Percentiles rank a stretch among this genome's conserved stretches.
Evolutionary conservation across 192 early-diverging fungal genomes (phyloP).

Genomic region (Dissophora ornata): DNA sequence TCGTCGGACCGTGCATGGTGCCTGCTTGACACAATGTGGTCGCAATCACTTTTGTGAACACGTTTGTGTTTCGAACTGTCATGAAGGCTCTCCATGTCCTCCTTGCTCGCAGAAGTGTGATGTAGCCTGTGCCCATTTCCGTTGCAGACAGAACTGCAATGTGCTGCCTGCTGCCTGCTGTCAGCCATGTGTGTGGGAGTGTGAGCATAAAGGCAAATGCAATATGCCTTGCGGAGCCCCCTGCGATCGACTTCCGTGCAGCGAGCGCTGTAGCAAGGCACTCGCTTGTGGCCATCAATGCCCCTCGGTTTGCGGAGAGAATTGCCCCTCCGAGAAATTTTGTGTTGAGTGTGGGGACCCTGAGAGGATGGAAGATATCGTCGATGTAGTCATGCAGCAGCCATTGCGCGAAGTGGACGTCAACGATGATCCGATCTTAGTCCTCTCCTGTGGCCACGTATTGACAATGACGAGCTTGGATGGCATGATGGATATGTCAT

Average conservation of each 20-base stretch:
- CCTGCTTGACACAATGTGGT: conserved; percentile 55
- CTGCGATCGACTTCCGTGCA: conserved; percentile 69
- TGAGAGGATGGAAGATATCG: conserved; percentile 18
- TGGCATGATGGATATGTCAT: conserved; percentile 54
- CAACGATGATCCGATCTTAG: conserved; percentile 58
- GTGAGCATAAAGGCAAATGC: conserved; percentile 62
- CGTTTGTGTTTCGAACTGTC: conserved; percentile 16
- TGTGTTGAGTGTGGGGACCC: conserved; percentile 53
- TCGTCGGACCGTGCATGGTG: conserved; percentile 20
- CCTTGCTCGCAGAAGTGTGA: conserved; percentile 47
- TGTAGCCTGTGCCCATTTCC: conserved; percentile 52
- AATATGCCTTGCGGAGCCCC: conserved; percentile 64
- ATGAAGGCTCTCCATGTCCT: conserved; percentile 45
- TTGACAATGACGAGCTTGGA: conserved; percentile 66
- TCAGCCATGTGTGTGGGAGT: conserved; percentile 62
- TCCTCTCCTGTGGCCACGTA: conserved; percentile 62
- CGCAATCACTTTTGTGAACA: conserved; percentile 51
- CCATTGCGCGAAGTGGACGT: conserved; percentile 56
- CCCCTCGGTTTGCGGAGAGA: conserved; percentile 61
- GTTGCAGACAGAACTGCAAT: conserved; percentile 53
- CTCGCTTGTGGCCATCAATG: conserved; percentile 64
- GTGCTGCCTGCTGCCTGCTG: conserved; percentile 58
- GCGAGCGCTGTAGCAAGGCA: conserved; percentile 56
- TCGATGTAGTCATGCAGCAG: conserved; percentile 47
- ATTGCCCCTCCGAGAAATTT: conserved; percentile 30